Conservation (phyloP, 345 rosid genomes). For the Tarenaya hassleriana region DNA sequence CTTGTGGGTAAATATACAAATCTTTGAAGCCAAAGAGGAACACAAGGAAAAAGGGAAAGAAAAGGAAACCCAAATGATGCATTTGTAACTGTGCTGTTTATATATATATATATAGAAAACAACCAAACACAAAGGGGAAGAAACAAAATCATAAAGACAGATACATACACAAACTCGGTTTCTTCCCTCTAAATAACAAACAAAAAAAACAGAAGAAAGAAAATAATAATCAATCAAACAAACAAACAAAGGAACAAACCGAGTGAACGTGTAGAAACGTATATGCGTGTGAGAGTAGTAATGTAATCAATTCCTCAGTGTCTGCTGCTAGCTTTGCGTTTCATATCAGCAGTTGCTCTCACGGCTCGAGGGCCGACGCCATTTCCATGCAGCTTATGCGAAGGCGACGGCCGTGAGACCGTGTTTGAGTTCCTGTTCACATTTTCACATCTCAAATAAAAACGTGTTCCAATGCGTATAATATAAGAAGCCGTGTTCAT, state of each 20-base stretch:
- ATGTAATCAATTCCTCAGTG: conserved; percentile 34
- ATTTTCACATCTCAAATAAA: conserved; percentile 16
- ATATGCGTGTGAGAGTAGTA: conserved; percentile 19
- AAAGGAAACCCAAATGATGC: conserved; percentile 23
- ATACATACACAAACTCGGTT: too few relatives aligned
- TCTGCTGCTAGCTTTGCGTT: conserved; percentile 51
- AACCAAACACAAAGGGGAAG: conserved; percentile 17
- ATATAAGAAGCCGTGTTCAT: neutral
- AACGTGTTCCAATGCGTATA: neutral
- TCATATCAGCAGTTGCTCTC: conserved; percentile 53
- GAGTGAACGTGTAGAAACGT: conserved; percentile 29
- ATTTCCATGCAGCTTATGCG: conserved; percentile 48
- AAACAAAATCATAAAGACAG: neutral
- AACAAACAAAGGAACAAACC: conserved; percentile 12
- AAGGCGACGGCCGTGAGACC: conserved; percentile 54
- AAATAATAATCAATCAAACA: conserved; percentile 20
- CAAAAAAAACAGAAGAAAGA: conserved; percentile 18
- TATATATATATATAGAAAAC: conserved; percentile 19
- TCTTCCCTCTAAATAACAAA: too few relatives aligned
- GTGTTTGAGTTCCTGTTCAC: conserved; percentile 43
- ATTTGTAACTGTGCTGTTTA: conserved; percentile 21
- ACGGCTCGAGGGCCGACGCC: conserved; percentile 43
- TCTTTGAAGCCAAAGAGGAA: conserved; percentile 12
- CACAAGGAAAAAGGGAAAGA: conserved; percentile 9
- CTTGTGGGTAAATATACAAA: conserved; percentile 26